These are phyloP conservation scores for Camellia lanceoleosa DNA, from an alignment of 148 eudicot genomes.

Conservation along the genomic window DNA sequence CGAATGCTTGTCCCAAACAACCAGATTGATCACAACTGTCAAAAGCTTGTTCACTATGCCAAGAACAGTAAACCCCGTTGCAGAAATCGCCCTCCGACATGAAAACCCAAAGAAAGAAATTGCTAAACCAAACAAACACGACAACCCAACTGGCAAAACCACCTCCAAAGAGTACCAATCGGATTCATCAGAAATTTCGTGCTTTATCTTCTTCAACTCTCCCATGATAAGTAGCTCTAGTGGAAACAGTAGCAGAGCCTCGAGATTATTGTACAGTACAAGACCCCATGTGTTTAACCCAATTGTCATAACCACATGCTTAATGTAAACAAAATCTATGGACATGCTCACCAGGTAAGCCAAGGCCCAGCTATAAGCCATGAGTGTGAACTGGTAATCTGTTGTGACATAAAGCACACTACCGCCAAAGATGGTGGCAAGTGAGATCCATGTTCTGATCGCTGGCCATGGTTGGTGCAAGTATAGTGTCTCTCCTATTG, in stretches of 20 bases:
- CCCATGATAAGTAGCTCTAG: slow-evolving; percentile 87
- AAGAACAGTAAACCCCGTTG: slow-evolving; percentile 91
- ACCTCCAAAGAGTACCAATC: slow-evolving; percentile 76
- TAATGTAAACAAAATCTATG: slow-evolving; percentile 88
- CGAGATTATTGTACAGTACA: slow-evolving; percentile 90
- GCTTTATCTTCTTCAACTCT: slow-evolving; percentile 86
- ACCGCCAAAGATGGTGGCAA: slow-evolving; percentile 78
- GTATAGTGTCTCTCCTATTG: slow-evolving; percentile 81
- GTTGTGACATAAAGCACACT: slow-evolving; percentile 82
- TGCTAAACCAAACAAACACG: slow-evolving; percentile 83
- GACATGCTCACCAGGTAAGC: slow-evolving; percentile 94
- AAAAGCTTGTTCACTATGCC: slow-evolving; percentile 86
- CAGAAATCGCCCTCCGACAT: slow-evolving; percentile 87
- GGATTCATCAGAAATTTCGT: slow-evolving; percentile 71
- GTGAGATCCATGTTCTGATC: slow-evolving; percentile 78
- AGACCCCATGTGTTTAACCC: slow-evolving; percentile 94
- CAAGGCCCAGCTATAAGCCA: slow-evolving; percentile 85
- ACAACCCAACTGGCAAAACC: slow-evolving; percentile 75
- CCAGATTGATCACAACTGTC: slow-evolving; percentile 77
- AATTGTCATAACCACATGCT: slow-evolving; percentile 94
- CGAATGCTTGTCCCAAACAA: slow-evolving; percentile 89
- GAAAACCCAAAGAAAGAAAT: slow-evolving; percentile 93
- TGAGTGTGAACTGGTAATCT: slow-evolving; percentile 84
- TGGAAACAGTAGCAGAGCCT: slow-evolving; percentile 83
- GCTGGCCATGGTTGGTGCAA: slow-evolving; percentile 97